A percentile compares a stretch with the other conserved stretches of the same genome.
These are phyloP conservation scores for Tausonia pullulans DNA, from an alignment of 1,284 basidiomycete genomes.

Conservation along the genomic window DNA sequence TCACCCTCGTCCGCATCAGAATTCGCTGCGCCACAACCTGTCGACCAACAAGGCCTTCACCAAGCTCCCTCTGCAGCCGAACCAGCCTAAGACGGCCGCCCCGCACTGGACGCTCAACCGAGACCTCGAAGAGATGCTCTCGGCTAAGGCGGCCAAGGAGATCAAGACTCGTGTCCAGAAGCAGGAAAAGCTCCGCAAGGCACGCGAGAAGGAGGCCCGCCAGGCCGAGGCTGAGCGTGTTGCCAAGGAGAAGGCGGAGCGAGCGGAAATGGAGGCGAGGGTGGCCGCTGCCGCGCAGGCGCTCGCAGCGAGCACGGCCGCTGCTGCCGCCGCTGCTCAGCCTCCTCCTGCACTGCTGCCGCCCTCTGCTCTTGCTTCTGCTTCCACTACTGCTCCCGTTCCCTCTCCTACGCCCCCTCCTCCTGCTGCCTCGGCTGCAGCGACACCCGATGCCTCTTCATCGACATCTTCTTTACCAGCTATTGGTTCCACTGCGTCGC, in stretches of 20 bases:
- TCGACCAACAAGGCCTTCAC: slow-evolving; percentile 78
- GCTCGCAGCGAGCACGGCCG: neutral
- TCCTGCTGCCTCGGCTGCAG: neutral
- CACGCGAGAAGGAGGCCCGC: slow-evolving; percentile 3
- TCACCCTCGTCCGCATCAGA: slow-evolving; percentile 39
- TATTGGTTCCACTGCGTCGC: neutral
- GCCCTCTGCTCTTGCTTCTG: neutral
- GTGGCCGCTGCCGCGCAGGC: neutral
- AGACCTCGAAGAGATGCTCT: slow-evolving; percentile 29
- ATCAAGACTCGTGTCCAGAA: slow-evolving; percentile 4
- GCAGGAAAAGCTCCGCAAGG: slow-evolving; percentile 2
- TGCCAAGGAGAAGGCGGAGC: neutral
- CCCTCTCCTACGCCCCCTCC: neutral
- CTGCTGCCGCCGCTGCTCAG: neutral
- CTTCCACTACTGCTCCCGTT: neutral
- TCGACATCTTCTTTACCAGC: neutral
- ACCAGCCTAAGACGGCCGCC: slow-evolving; percentile 69
- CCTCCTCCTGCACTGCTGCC: neutral
- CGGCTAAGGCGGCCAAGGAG: slow-evolving; percentile 2
- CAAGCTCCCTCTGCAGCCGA: slow-evolving; percentile 67
- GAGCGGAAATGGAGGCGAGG: neutral
- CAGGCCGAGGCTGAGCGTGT: neutral
- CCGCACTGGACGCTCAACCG: slow-evolving; percentile 80
- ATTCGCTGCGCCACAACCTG: slow-evolving; percentile 82
- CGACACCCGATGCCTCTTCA: neutral